Conservation (phyloP, 805 yeast genomes). For the Cyberlindnera maclurae region DNA sequence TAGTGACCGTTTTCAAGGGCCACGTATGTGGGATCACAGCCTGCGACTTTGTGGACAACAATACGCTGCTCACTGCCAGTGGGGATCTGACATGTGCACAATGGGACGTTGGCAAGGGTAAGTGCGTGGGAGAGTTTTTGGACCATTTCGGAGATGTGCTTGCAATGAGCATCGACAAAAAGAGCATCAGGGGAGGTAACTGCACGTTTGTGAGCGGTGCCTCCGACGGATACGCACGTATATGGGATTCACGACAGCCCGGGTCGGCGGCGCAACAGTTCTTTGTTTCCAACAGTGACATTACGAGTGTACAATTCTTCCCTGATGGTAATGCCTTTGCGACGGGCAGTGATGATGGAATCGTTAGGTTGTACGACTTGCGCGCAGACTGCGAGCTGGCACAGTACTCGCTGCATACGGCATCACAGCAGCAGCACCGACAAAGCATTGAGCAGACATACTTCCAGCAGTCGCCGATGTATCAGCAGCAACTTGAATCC, state of each 20-base stretch:
- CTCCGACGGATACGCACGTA: constrained; percentile 58
- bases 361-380: constrained; percentile 61
- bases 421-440: constrained; percentile 6
- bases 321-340: constrained; percentile 67
- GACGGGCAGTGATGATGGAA: constrained; percentile 76
- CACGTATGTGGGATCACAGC: constrained; percentile 80
- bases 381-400: constrained; percentile 69
- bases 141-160: constrained; percentile 74
- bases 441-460: constrained; percentile 7
- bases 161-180: constrained; percentile 32
- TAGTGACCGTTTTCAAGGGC: constrained; percentile 58
- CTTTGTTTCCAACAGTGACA: constrained; percentile 55
- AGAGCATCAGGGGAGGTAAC: constrained; percentile 4
- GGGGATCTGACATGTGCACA: constrained; percentile 76
- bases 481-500: constrained; percentile 5
- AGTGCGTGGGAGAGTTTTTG: constrained; percentile 42
- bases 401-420: constrained; percentile 31
- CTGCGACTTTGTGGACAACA: constrained; percentile 56
- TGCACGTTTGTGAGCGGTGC: constrained; percentile 52
- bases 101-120: constrained; percentile 73
- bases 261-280: constrained; percentile 37
- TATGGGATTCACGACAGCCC: constrained; percentile 56
- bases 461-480: constrained; percentile 10
- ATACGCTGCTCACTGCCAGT: constrained; percentile 56
- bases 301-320: constrained; percentile 53